phyloP scores from a whole-genome alignment of 2,329 filamentous ascomycete genomes.

The Sclerotinia nivalis region DNA sequence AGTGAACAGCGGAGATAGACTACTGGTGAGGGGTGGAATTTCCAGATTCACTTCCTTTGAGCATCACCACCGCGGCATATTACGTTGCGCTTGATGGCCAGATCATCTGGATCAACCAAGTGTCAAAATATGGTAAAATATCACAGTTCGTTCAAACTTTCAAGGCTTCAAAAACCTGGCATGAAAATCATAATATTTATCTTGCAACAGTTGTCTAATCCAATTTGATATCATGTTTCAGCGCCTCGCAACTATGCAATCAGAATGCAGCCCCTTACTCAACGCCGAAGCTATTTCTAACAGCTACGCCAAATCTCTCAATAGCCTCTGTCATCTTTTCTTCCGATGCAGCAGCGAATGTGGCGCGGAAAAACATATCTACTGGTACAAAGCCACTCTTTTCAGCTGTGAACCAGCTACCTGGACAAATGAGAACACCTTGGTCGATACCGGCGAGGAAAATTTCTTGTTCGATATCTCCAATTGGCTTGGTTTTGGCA shows the following conservation, averaged over 20 bases:
- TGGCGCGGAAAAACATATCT: conserved; percentile 78
- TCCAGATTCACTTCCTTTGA: background rate
- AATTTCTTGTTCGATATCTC: conserved; percentile 80
- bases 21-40: background rate
- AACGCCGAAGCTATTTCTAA: conserved; percentile 60
- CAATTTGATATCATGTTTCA: background rate
- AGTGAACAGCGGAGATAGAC: background rate
- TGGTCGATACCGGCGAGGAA: conserved; percentile 75
- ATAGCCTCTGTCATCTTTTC: conserved; percentile 73
- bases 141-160: background rate
- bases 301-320: conserved; percentile 70
- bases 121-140: background rate
- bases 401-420: conserved; percentile 89
- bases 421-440: conserved; percentile 78
- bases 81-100: background rate
- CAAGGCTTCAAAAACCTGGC: background rate
- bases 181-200: background rate
- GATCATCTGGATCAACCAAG: background rate
- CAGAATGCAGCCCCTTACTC: background rate
- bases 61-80: background rate
- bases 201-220: conserved; percentile 17
- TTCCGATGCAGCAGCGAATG: conserved; percentile 77
- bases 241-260: conserved; percentile 17
- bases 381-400: conserved; percentile 52
- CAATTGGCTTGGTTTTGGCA: conserved; percentile 52